Evolutionary conservation across 768 basidiomycete species (phyloP).

Genomic region (Suillus bovinus): DNA sequence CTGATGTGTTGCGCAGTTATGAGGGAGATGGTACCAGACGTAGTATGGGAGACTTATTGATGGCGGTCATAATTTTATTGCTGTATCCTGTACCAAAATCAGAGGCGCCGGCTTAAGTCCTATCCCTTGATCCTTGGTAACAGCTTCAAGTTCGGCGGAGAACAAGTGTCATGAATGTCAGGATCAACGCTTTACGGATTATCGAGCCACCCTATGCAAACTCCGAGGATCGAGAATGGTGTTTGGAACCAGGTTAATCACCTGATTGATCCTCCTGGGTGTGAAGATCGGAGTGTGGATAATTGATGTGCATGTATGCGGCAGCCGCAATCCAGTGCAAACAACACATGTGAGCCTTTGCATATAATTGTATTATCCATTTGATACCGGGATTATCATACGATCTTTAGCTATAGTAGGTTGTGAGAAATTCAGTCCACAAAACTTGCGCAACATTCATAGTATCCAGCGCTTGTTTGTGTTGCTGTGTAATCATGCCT

Average conservation of each 20-base stretch:
- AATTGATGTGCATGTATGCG: not conserved
- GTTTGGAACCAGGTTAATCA: not conserved
- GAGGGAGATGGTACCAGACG: constrained; percentile 70
- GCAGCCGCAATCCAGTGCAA: not conserved
- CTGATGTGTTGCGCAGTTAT: constrained; percentile 52
- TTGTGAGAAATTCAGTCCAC: not conserved
- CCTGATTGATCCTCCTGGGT: not conserved
- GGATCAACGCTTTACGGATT: not conserved
- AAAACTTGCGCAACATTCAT: not conserved
- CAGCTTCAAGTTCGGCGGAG: not conserved
- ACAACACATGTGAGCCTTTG: not conserved
- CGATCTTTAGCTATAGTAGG: not conserved
- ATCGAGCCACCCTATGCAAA: not conserved
- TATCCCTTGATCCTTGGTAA: not conserved
- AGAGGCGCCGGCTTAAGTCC: not conserved
- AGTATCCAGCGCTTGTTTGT: not conserved
- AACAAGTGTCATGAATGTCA: not conserved
- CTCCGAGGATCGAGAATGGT: not conserved
- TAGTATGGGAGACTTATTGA: constrained; percentile 81
- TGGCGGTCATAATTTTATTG: not conserved
- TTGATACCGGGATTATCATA: not conserved
- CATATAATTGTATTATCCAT: not conserved
- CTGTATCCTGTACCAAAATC: not conserved
- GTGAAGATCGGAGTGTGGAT: not conserved
- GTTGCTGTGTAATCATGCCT: not conserved